Base-by-base conservation (phyloP, 805 yeast genomes). In the Candida anglica region DNA sequence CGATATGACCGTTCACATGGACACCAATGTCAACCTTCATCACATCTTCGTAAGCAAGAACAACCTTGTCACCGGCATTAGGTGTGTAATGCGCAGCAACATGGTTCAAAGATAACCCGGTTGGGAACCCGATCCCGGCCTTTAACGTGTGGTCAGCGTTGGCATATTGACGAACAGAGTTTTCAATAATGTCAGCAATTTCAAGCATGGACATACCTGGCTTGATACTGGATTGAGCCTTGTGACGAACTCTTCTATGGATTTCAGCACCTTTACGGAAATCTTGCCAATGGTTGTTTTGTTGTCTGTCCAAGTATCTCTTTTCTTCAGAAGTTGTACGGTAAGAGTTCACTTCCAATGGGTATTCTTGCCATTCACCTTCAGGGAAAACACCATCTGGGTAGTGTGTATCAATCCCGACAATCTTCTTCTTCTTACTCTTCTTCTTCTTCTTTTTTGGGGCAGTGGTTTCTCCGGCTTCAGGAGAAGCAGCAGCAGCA, bases 81-180 rank as follows among this genome's bases (percentile, higher is more conserved):
- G 98, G 98, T 0, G 98, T 91, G 62, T 88, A 93, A 58, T 93
- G 99, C 0, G 98, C 98, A 17, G 99, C 99, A 53, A 87, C 81
- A 53, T 88, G 85, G 62, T 93, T 93, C 43, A 91, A 60, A 1
- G 96, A 86, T 25, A 93, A 73, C 39, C 99, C 99, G n/a, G 97
- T 88, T 32, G 99, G 99, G 73, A 93, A 93, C 5, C 98, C 99
- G 50, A 89, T 78, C 25, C 99, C 99, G 13, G 87, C 93, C 34
- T 56, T 59, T 40, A 74, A 70, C 19, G 75, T 71, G 27, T 78
- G 71, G 48, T 79, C 82, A 32, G 81, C 82, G 27, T 73, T 82
- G 11, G 88, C 73, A 47, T 81, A 77, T 4, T 79, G 74, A 47
- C 98, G 73, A 6, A 85, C 83, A 0, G 91, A 75, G 53, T 87